These are phyloP conservation scores for Aegilops sharonensis DNA, from an alignment of 176 grass and related monocot genomes.

Conservation along the genomic window DNA sequence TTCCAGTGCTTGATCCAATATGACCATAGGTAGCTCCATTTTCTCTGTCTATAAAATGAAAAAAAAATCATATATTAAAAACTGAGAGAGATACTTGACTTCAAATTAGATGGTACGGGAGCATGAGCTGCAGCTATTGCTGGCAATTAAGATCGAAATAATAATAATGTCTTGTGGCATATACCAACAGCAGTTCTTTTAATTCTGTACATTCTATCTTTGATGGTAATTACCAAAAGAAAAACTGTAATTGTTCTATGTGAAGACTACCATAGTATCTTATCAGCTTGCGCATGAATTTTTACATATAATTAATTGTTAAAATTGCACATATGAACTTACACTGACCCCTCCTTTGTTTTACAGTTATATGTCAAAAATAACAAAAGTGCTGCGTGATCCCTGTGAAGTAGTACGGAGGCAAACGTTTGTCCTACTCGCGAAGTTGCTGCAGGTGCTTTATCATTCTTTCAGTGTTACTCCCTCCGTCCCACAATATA, in stretches of 20 bases:
- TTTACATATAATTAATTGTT: conserved; percentile 5
- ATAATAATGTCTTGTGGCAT: neutral
- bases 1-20: neutral
- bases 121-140: neutral
- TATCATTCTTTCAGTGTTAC: conserved; percentile 23
- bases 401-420: conserved; percentile 93
- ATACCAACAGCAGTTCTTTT: neutral
- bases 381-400: conserved; percentile 87
- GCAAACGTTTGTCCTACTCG: conserved; percentile 92
- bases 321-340: conserved; percentile 20
- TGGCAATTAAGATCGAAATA: neutral
- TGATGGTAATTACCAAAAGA: neutral
- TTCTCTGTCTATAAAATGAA: neutral
- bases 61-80: neutral
- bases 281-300: neutral
- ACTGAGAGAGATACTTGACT: neutral
- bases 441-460: conserved; percentile 81
- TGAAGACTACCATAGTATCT: neutral
- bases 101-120: neutral
- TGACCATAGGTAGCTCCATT: neutral
- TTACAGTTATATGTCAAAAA: conserved; percentile 83
- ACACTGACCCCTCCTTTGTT: conserved; percentile 19
- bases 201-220: neutral
- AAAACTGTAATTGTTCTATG: neutral
- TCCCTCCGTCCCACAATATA: no score